Percentiles rank a stretch among this genome's conserved stretches.
Conservation (phyloP, 345 rosid species). For the Erysimum cheiranthoides region DNA sequence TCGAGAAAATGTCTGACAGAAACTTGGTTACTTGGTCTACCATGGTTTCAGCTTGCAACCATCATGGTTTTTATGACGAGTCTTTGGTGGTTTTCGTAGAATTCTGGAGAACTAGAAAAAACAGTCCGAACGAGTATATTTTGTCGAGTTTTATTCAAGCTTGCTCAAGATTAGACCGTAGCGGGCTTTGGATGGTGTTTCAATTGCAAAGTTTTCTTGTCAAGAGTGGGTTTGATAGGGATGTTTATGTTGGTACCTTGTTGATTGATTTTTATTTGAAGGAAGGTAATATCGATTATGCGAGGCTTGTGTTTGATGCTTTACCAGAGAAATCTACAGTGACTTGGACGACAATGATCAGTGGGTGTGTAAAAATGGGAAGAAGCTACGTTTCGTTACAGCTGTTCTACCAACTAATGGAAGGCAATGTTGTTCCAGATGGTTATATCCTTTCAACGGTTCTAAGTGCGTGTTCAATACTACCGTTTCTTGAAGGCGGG, state of each 20-base stretch:
- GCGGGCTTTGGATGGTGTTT: constrained; percentile 46
- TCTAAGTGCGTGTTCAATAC: constrained; percentile 63
- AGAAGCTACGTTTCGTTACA: constrained; percentile 57
- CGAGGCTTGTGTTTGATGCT: constrained; percentile 66
- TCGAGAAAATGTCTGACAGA: constrained; percentile 63
- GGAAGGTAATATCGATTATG: constrained; percentile 55
- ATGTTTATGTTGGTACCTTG: constrained; percentile 71
- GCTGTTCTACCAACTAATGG: constrained; percentile 55
- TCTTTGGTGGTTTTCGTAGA: constrained; percentile 54
- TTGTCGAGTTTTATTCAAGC: constrained; percentile 71
- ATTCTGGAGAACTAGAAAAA: constrained; percentile 49
- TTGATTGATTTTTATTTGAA: constrained; percentile 65
- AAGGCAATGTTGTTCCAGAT: constrained; percentile 52
- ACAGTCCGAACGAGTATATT: constrained; percentile 61
- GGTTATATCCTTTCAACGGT: constrained; percentile 65
- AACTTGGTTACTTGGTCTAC: constrained; percentile 80
- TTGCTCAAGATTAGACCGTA: constrained; percentile 49
- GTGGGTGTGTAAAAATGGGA: constrained; percentile 65
- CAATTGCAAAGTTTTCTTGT: constrained; percentile 62
- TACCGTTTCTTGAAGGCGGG: constrained; percentile 61
- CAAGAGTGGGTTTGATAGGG: constrained; percentile 64
- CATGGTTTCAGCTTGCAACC: constrained; percentile 64
- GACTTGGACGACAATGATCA: constrained; percentile 74
- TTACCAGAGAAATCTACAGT: constrained; percentile 59
- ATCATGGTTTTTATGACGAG: constrained; percentile 52